phyloP scores from a whole-genome alignment of 129 eudicot species.

The Gnaphalium uliginosum region DNA sequence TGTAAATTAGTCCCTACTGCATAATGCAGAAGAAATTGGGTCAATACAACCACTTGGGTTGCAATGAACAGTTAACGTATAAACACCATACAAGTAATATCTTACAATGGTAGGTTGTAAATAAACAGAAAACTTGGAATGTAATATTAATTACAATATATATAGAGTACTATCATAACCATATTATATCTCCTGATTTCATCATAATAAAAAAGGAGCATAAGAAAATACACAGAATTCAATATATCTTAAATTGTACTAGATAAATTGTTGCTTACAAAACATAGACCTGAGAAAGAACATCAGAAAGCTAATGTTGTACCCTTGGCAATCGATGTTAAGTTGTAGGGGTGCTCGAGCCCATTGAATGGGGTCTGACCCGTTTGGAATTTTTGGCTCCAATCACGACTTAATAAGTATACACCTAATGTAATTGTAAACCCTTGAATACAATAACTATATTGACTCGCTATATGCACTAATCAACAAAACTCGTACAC shows the following conservation, averaged over 20 bases:
- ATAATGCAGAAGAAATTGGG: background rate
- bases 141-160: background rate
- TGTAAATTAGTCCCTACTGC: background rate
- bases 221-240: background rate
- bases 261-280: background rate
- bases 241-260: background rate
- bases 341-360: background rate
- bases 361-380: background rate
- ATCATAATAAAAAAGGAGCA: background rate
- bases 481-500: constrained; percentile 3
- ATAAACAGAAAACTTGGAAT: background rate
- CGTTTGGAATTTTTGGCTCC: background rate
- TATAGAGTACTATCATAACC: background rate
- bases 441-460: background rate
- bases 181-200: background rate
- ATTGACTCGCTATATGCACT: background rate
- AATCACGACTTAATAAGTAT: background rate
- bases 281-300: background rate
- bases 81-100: background rate
- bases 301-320: background rate
- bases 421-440: background rate
- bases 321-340: background rate
- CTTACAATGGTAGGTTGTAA: background rate
- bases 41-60: background rate
- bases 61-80: background rate